Evolutionary conservation across 495 filamentous ascomycete genomes (phyloP).

Genomic region (Talaromyces nanjingensis): DNA sequence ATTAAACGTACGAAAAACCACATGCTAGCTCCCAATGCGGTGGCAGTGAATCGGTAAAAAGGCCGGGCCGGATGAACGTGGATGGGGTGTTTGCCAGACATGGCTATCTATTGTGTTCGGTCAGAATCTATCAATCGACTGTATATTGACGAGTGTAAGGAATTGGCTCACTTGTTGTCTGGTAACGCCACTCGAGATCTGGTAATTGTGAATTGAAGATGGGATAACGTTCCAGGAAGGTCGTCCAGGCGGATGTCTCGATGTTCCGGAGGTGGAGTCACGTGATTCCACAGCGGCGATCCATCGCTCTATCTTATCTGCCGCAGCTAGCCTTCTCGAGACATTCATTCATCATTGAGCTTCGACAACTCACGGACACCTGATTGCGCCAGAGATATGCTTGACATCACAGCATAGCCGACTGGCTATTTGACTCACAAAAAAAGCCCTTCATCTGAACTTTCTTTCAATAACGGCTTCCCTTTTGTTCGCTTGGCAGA

Average conservation of each 20-base stretch:
- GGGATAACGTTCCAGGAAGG: neutral
- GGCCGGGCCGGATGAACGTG: slow-evolving; percentile 65
- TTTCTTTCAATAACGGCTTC: neutral
- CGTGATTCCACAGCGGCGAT: neutral
- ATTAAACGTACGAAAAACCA: slow-evolving; percentile 85
- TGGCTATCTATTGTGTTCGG: slow-evolving; percentile 21
- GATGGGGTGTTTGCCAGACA: slow-evolving; percentile 63
- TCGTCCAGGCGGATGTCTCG: neutral
- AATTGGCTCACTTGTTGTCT: neutral
- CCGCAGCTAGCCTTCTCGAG: neutral
- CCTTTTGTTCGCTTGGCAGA: neutral
- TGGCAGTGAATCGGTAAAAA: slow-evolving; percentile 78
- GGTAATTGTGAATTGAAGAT: neutral
- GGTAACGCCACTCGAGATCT: slow-evolving; percentile 1
- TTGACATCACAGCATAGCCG: neutral
- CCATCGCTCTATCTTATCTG: neutral
- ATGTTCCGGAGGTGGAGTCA: neutral
- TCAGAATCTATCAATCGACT: slow-evolving; percentile 4
- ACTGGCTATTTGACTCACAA: neutral
- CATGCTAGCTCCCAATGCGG: slow-evolving; percentile 87
- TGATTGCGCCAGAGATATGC: neutral
- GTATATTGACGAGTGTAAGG: neutral
- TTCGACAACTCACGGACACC: neutral
- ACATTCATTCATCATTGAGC: neutral
- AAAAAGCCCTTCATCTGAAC: neutral